Conservation (phyloP, 768 basidiomycete genomes). For the Auricularia heimuer region DNA sequence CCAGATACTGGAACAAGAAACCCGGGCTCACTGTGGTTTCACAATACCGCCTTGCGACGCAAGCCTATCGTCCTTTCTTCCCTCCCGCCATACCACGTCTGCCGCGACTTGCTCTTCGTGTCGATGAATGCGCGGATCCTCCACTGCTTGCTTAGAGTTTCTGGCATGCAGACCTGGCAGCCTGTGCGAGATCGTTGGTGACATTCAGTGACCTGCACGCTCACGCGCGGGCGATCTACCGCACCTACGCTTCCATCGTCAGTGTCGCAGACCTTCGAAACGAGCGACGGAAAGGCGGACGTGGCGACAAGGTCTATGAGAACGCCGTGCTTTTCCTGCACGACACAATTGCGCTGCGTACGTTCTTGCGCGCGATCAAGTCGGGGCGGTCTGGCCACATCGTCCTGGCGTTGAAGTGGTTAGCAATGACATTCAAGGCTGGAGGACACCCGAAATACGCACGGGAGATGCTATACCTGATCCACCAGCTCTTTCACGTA, state of each 20-base stretch:
- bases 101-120: constrained; percentile 21
- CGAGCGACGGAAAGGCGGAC: not conserved
- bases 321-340: not conserved
- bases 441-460: not conserved
- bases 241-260: not conserved
- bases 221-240: not conserved
- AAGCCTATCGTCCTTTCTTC: constrained; percentile 19
- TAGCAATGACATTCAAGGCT: not conserved
- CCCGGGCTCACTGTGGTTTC: constrained; percentile 26
- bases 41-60: constrained; percentile 24
- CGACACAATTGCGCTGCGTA: not conserved
- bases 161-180: constrained; percentile 2
- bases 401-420: not conserved
- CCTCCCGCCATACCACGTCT: constrained; percentile 20
- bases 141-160: constrained; percentile 15
- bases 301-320: not conserved
- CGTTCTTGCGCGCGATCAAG: not conserved
- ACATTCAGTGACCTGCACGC: not conserved
- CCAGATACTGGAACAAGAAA: constrained; percentile 18
- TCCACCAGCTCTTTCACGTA: constrained; percentile 20
- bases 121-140: constrained; percentile 21
- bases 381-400: not conserved
- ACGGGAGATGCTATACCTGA: constrained; percentile 19
- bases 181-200: not conserved
- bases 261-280: not conserved